Evolutionary conservation across 2,329 filamentous ascomycete species (phyloP).

Genomic region (Dothistroma septosporum): DNA sequence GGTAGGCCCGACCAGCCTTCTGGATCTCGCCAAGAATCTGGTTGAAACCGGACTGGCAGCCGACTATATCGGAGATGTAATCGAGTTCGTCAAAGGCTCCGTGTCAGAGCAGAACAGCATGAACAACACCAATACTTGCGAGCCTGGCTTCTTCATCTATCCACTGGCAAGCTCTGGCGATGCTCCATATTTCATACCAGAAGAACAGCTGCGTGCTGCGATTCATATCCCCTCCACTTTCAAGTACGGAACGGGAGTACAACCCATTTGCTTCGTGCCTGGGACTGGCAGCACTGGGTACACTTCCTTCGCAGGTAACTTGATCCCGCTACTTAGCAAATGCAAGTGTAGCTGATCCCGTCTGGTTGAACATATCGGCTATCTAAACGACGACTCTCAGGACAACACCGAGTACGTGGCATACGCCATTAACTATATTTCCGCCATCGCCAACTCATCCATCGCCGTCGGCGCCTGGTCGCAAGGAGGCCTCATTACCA

Average conservation of each 20-base stretch:
- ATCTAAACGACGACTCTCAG: constrained; percentile 47
- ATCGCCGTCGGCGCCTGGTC: constrained; percentile 51
- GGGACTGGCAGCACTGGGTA: constrained; percentile 48
- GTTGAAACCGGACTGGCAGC: neutral
- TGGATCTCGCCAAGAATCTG: neutral
- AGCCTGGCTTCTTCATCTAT: constrained; percentile 31
- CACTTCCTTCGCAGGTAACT: constrained; percentile 43
- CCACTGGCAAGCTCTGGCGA: constrained; percentile 39
- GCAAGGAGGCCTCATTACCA: constrained; percentile 50
- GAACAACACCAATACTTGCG: constrained; percentile 23
- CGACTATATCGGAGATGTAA: neutral
- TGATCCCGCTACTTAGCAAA: constrained; percentile 45
- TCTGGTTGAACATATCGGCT: constrained; percentile 54
- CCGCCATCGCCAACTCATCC: constrained; percentile 34
- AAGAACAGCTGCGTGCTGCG: constrained; percentile 45
- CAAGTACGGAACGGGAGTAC: constrained; percentile 38
- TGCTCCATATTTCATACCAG: constrained; percentile 46
- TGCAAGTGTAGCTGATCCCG: constrained; percentile 43
- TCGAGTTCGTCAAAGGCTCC: neutral
- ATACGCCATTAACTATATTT: constrained; percentile 55
- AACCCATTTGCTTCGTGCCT: constrained; percentile 49
- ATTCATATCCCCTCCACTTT: constrained; percentile 50
- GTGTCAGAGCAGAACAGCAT: constrained; percentile 6
- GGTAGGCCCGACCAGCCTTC: neutral
- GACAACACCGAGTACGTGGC: constrained; percentile 51